These are phyloP conservation scores for Fusarium drepaniforme DNA, from an alignment of 2,329 filamentous ascomycete species.

Conservation along the genomic window DNA sequence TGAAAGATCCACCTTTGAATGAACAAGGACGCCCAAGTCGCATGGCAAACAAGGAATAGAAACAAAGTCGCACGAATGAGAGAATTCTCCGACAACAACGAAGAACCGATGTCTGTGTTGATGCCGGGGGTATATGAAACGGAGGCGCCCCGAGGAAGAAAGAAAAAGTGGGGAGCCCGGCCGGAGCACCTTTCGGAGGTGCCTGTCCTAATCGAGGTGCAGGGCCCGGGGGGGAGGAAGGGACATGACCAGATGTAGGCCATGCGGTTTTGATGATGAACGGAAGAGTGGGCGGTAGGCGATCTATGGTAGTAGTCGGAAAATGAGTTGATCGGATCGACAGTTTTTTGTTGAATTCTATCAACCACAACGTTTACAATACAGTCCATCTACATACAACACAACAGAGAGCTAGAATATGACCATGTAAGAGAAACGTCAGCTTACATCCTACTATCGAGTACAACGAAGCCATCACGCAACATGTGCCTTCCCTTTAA, in stretches of 20 bases:
- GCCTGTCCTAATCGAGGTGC: constrained; percentile 13
- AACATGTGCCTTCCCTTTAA: constrained; percentile 16
- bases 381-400: background rate
- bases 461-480: background rate
- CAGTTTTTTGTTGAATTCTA: background rate
- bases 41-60: background rate
- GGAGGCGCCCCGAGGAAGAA: constrained; percentile 11
- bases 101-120: background rate
- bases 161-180: constrained; percentile 16
- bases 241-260: background rate
- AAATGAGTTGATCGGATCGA: constrained; percentile 1
- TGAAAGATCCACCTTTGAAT: constrained; percentile 4
- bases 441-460: background rate
- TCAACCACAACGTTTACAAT: background rate
- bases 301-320: constrained; percentile 4
- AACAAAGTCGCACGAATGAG: constrained; percentile 37
- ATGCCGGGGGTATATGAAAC: constrained; percentile 17
- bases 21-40: background rate
- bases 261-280: background rate
- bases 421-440: background rate
- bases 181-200: background rate
- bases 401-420: background rate
- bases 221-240: constrained; percentile 1
- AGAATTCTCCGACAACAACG: constrained; percentile 37
- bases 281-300: background rate